Percentiles rank a stretch among this genome's conserved stretches.
Evolutionary conservation across 768 basidiomycete genomes (phyloP).

Genomic region (Leccinellum luteum): DNA sequence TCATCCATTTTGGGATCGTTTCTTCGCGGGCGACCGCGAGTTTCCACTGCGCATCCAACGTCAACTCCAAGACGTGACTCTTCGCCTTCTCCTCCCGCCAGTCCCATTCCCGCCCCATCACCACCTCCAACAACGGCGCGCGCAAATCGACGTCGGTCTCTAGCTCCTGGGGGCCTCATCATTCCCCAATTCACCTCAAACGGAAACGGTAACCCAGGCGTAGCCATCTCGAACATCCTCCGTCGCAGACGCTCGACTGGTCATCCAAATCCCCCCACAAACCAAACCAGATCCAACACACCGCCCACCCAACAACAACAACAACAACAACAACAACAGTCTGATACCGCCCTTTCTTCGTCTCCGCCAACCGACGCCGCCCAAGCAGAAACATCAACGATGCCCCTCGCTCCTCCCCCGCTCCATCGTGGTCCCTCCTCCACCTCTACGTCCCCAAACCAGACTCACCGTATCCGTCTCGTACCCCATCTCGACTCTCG

Average conservation of each 20-base stretch:
- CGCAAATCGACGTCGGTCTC: constrained; percentile 38
- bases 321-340: not conserved
- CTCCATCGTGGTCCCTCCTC: constrained; percentile 20
- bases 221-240: constrained; percentile 57
- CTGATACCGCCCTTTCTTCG: constrained; percentile 3
- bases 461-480: constrained; percentile 78
- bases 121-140: constrained; percentile 11
- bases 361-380: constrained; percentile 17
- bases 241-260: constrained; percentile 66
- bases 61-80: constrained; percentile 24
- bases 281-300: not conserved
- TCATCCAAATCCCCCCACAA: constrained; percentile 36
- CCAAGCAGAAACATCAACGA: constrained; percentile 1
- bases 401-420: constrained; percentile 22
- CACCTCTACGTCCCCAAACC: constrained; percentile 16
- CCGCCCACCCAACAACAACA: not conserved
- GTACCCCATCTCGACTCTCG: constrained; percentile 93
- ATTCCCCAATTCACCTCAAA: constrained; percentile 35
- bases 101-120: constrained; percentile 34
- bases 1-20: constrained; percentile 69
- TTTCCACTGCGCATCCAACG: constrained; percentile 52
- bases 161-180: constrained; percentile 36
- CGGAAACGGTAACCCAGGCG: too few species aligned
- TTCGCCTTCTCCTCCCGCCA: constrained; percentile 44
- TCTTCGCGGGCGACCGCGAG: constrained; percentile 57